These are phyloP conservation scores for Magnusiomyces tetraspermus DNA, from an alignment of 1,139 yeast genomes.

Conservation along the genomic window DNA sequence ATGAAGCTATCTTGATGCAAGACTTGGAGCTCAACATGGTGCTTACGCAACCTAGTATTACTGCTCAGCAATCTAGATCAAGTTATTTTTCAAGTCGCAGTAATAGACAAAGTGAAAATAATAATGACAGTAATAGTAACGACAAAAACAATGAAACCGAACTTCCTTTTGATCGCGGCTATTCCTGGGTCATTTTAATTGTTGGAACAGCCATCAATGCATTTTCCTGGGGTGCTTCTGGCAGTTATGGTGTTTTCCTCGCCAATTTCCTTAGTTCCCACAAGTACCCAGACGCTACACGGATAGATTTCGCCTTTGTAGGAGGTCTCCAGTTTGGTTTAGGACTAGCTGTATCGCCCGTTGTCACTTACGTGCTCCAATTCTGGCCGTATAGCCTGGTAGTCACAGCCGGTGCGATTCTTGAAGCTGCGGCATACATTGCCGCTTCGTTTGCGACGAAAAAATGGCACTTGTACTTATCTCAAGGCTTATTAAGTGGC, in stretches of 20 bases:
- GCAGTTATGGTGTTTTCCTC: conserved; percentile 60
- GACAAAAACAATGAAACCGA: background rate
- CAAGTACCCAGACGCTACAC: conserved; percentile 48
- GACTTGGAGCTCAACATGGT: background rate
- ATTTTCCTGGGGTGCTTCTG: conserved; percentile 68
- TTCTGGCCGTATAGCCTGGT: conserved; percentile 34
- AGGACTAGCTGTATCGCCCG: conserved; percentile 52
- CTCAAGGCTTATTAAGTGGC: conserved; percentile 63
- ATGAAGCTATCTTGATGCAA: background rate
- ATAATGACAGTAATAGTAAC: background rate
- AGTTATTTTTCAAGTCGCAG: no score
- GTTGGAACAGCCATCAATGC: conserved; percentile 47
- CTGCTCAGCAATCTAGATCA: background rate
- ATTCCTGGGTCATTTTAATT: conserved; percentile 59
- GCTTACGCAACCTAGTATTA: background rate
- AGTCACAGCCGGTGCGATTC: conserved; percentile 41
- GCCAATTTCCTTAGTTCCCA: conserved; percentile 43
- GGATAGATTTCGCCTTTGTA: conserved; percentile 55
- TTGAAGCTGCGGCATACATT: conserved; percentile 50
- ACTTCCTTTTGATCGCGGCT: conserved; percentile 43
- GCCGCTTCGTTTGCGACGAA: conserved; percentile 55
- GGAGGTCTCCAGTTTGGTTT: conserved; percentile 56
- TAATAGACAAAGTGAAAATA: background rate
- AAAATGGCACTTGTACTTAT: conserved; percentile 55
- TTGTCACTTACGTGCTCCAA: conserved; percentile 36